Conservation (phyloP, 495 filamentous ascomycete species). For the Talaromyces wortmannii region DNA sequence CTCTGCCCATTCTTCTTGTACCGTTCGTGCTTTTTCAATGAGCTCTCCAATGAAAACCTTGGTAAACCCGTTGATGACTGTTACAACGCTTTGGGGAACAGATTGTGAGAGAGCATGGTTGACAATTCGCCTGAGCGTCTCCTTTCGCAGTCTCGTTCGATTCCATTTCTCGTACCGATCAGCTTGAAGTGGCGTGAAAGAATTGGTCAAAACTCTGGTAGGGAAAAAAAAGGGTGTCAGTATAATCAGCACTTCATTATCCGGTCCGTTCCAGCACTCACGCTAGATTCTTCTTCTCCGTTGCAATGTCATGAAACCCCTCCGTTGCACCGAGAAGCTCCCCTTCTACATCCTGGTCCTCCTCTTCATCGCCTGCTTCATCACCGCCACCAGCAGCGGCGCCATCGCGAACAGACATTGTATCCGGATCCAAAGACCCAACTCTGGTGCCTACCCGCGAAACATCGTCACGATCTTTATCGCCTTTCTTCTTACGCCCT, state of each 20-base stretch:
- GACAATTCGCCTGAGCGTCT: slow-evolving; percentile 60
- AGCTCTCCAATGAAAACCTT: slow-evolving; percentile 83
- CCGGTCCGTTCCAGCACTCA: slow-evolving; percentile 18
- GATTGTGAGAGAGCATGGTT: slow-evolving; percentile 89
- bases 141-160: slow-evolving; percentile 59
- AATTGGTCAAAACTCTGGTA: slow-evolving; percentile 55
- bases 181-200: slow-evolving; percentile 62
- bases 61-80: slow-evolving; percentile 70
- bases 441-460: slow-evolving; percentile 28
- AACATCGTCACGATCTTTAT: slow-evolving; percentile 45
- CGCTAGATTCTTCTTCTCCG: slow-evolving; percentile 63
- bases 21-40: slow-evolving; percentile 69
- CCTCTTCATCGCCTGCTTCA: slow-evolving; percentile 51
- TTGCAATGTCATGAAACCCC: slow-evolving; percentile 56
- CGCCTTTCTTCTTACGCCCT: slow-evolving; percentile 57
- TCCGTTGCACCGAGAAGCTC: slow-evolving; percentile 57
- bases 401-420: slow-evolving; percentile 34
- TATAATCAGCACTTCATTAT: not conserved
- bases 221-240: slow-evolving; percentile 3
- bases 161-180: slow-evolving; percentile 69
- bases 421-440: slow-evolving; percentile 31
- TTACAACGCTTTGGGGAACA: slow-evolving; percentile 69
- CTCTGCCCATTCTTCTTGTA: slow-evolving; percentile 72
- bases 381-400: slow-evolving; percentile 27
- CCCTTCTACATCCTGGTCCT: slow-evolving; percentile 59